Conservation (phyloP, 768 basidiomycete species). For the Guyanaporus albipodus region DNA sequence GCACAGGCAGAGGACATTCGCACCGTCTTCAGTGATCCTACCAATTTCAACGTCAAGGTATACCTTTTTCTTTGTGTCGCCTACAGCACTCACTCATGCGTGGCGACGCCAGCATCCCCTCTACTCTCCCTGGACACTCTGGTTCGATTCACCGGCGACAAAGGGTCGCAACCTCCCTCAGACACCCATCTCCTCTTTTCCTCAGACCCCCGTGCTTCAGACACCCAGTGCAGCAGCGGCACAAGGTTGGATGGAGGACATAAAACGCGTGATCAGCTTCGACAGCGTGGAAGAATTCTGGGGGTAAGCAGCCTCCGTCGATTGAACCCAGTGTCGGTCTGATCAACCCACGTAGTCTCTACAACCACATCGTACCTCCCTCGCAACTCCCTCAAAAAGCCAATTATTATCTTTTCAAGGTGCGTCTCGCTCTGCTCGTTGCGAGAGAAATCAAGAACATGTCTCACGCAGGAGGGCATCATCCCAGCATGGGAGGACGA, state of each 20-base stretch:
- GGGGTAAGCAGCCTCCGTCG: constrained; percentile 60
- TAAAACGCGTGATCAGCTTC: constrained; percentile 93
- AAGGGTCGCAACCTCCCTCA: constrained; percentile 88
- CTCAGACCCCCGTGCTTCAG: constrained; percentile 67
- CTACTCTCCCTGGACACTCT: constrained; percentile 93
- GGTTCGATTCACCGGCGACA: constrained; percentile 94
- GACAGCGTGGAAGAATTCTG: constrained; percentile 99
- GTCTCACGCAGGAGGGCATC: constrained; percentile 69
- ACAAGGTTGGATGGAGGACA: constrained; percentile 98
- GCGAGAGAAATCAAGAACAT: constrained; percentile 4
- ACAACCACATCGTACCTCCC: constrained; percentile 97
- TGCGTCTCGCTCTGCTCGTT: constrained; percentile 29
- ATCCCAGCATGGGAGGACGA: constrained; percentile 98
- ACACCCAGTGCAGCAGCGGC: constrained; percentile 73
- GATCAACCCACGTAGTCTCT: constrained; percentile 51
- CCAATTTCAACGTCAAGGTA: constrained; percentile 96
- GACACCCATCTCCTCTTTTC: constrained; percentile 74
- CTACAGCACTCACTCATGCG: constrained; percentile 2
- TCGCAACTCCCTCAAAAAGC: constrained; percentile 91
- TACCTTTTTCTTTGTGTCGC: constrained; percentile 5
- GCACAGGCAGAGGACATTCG: constrained; percentile 77
- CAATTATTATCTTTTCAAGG: constrained; percentile 99
- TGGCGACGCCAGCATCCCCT: constrained; percentile 70
- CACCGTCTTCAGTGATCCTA: constrained; percentile 91
- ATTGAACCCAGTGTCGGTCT: constrained; percentile 1